Conservation (phyloP, 495 filamentous ascomycete species). For the Ascobolus immersus region DNA sequence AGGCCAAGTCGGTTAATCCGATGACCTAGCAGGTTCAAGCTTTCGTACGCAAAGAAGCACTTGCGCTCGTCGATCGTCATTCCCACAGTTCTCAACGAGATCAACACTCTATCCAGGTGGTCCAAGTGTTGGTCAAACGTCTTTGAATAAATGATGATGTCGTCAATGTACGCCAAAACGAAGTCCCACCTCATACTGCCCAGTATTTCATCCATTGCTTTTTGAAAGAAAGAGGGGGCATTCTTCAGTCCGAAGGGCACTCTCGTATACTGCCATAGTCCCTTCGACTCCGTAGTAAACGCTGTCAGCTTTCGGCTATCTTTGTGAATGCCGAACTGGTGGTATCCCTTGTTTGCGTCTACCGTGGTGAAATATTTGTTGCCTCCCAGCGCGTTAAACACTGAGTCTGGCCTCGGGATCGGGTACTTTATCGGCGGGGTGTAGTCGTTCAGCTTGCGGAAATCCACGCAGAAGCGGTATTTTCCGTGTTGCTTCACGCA, state of each 20-base stretch:
- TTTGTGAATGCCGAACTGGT: not conserved
- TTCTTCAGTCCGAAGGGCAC: not conserved
- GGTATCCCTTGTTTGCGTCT: not conserved
- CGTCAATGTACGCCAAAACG: conserved; percentile 2
- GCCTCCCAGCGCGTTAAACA: not conserved
- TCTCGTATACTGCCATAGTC: not conserved
- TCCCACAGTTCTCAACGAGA: not conserved
- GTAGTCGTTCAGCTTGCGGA: not conserved
- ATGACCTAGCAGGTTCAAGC: not conserved
- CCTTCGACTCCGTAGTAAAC: not conserved
- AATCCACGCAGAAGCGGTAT: conserved; percentile 3
- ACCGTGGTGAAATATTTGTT: not conserved
- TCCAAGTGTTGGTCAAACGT: not conserved
- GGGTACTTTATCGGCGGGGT: not conserved
- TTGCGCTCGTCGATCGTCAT: not conserved
- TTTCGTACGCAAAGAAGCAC: not conserved
- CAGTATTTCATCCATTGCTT: not conserved
- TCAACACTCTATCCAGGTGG: not conserved
- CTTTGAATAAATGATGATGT: not conserved
- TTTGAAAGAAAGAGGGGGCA: conserved; percentile 1
- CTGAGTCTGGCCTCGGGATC: not conserved
- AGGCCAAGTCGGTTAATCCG: not conserved
- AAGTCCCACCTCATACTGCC: conserved; percentile 1
- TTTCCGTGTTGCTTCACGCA: conserved; percentile 1
- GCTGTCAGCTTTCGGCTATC: not conserved